These are phyloP conservation scores for Taphrina wiesneri DNA, from an alignment of 1,139 yeast genomes.

Conservation along the genomic window DNA sequence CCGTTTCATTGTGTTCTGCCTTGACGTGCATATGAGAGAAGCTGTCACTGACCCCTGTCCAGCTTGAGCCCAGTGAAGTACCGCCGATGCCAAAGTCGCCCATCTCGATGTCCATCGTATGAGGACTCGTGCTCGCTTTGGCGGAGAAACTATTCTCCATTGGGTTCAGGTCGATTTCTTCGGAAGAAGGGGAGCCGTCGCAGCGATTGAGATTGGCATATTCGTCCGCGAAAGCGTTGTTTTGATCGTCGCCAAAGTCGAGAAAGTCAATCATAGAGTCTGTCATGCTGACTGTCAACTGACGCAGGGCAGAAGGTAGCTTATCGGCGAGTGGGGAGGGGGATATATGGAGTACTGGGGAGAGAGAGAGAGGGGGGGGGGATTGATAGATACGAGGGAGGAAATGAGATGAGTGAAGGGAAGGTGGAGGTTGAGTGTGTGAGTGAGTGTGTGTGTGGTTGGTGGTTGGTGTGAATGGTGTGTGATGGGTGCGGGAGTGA, in stretches of 20 bases:
- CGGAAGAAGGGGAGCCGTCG: conserved; percentile 25
- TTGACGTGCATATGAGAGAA: conserved; percentile 31
- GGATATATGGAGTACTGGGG: not conserved
- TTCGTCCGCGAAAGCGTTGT: conserved; percentile 28
- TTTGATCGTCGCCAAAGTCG: conserved; percentile 28
- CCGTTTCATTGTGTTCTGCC: not conserved
- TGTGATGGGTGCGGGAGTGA: too few species aligned
- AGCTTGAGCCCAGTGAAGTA: conserved; percentile 10
- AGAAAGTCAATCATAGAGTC: conserved; percentile 29
- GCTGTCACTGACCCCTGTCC: conserved; percentile 27
- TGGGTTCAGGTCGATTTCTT: conserved; percentile 14
- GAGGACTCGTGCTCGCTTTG: not conserved
- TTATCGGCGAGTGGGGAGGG: not conserved
- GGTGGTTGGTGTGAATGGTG: not conserved
- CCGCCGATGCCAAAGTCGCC: conserved; percentile 4
- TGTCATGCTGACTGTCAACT: not conserved
- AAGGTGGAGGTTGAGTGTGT: not conserved
- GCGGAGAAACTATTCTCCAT: conserved; percentile 16
- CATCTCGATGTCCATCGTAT: conserved; percentile 12
- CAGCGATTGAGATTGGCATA: conserved; percentile 24
- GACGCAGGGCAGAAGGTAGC: not conserved
- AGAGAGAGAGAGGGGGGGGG: not conserved
- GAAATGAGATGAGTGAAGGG: not conserved
- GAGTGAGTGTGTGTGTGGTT: not conserved
- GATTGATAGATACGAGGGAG: not conserved